A percentile compares a stretch with the other conserved stretches of the same genome.
Evolutionary conservation across 495 filamentous ascomycete genomes (phyloP).

Genomic region (Evansstolkia leycettana): DNA sequence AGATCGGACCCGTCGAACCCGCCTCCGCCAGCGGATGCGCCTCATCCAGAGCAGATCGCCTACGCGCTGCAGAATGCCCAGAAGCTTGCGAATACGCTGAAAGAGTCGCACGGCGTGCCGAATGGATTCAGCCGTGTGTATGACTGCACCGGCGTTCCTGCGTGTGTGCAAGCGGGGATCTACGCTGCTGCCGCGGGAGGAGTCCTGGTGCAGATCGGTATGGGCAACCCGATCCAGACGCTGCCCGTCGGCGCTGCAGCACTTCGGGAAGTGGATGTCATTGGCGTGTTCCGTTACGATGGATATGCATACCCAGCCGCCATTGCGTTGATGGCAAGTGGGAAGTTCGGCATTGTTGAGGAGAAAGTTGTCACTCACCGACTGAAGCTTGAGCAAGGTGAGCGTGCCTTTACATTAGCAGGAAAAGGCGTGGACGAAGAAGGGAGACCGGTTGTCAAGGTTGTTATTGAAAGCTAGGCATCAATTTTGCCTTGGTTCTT

Average conservation of each 20-base stretch:
- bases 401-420: conserved; percentile 70
- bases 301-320: conserved; percentile 70
- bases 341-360: conserved; percentile 38
- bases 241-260: conserved; percentile 77
- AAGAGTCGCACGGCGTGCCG: conserved; percentile 31
- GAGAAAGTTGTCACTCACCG: conserved; percentile 66
- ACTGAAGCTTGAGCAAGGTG: conserved; percentile 51
- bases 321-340: conserved; percentile 55
- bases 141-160: conserved; percentile 84
- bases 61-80: conserved; percentile 28
- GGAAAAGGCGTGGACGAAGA: conserved; percentile 64
- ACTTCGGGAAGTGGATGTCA: conserved; percentile 77
- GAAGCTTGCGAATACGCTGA: conserved; percentile 28
- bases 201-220: conserved; percentile 77
- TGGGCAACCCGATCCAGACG: conserved; percentile 86
- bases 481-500: no score
- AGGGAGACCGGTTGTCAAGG: conserved; percentile 73
- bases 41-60: conserved; percentile 27
- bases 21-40: conserved; percentile 20
- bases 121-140: conserved; percentile 69
- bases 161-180: conserved; percentile 75
- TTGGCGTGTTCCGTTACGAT: conserved; percentile 87
- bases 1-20: conserved; percentile 20
- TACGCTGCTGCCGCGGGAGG: conserved; percentile 73
- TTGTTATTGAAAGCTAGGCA: conserved; percentile 48